phyloP scores from a whole-genome alignment of 352 stramenopile genomes.

The Phytophthora kernoviae region DNA sequence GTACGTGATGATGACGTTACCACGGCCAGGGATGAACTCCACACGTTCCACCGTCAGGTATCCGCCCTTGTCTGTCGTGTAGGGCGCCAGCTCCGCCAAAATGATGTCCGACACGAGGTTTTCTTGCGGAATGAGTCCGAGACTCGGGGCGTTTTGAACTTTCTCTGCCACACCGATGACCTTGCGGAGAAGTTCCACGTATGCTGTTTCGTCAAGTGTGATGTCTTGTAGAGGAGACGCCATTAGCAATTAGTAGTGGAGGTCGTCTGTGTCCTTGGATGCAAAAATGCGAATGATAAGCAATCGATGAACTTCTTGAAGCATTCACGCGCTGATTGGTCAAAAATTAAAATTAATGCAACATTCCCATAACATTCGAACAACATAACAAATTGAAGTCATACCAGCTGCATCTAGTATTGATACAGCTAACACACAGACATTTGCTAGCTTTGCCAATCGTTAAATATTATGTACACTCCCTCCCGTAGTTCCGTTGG shows the following conservation, averaged over 20 bases:
- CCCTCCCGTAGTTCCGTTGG: background rate
- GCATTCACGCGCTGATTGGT: conserved; percentile 7
- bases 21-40: conserved; percentile 78
- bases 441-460: conserved; percentile 6
- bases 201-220: conserved; percentile 73
- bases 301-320: no score
- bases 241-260: conserved; percentile 1
- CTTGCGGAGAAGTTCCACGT: conserved; percentile 85
- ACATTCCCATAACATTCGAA: background rate
- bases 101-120: conserved; percentile 88
- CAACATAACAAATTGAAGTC: conserved; percentile 13
- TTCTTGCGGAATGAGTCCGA: conserved; percentile 82
- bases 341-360: background rate
- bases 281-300: conserved; percentile 19
- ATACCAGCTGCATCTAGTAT: no score
- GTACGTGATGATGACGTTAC: conserved; percentile 93
- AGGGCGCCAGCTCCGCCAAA: conserved; percentile 78
- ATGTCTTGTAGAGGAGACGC: conserved; percentile 42
- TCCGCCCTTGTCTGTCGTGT: conserved; percentile 76
- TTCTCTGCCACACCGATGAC: conserved; percentile 85
- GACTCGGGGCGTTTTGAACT: conserved; percentile 67
- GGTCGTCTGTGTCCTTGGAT: background rate
- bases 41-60: conserved; percentile 71
- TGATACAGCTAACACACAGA: no score
- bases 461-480: conserved; percentile 30